Base-by-base conservation (phyloP, 441 rosid species). In the Croton setiger region DNA sequence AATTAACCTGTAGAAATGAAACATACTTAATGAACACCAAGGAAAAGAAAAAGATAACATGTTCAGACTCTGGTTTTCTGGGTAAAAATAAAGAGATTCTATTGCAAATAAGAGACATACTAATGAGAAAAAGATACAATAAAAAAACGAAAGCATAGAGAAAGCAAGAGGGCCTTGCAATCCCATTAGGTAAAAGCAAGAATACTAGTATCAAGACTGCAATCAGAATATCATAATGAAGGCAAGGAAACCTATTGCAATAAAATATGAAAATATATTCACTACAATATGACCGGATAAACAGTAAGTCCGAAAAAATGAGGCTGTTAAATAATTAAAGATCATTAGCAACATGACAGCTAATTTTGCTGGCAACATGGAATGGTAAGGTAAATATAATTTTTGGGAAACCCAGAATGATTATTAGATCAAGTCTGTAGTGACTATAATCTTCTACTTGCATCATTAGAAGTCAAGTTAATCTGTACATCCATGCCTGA, bases 1-100 rank as follows among this genome's bases (percentile, higher is more conserved):
- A 69, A 88, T 78, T 89, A 92, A 80, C 83, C 98, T 93, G 95
- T 72, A 74, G 69, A 75, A 72, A 67, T 17, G 41, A 74, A 52
- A 52, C 35, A 44, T 48, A 27, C 53, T 13, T 60, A 37, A 61
- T 48, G 15, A 71, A 37, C 15, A 5, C 43, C 62, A 18, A 12
- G 7, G 59, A 60, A 69, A 36, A 0, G 4, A 48, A 56, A 37
- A 27, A 35, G 9, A 45, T 12, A 37, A 5, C 21, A 23, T 12
- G 31, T 17, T 15, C n/a, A 2, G 27, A 27, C 53, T 17, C 4
- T 11, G 48, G 20, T 20, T 41, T 61, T 13, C 36, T 59, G 43
- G 20, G 20, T 59, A 17, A 36, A 56, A 56, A 59, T 27, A 36
- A 12, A 15, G 9, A 59, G 7, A n/a, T 17, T 6, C 3, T 60